Conservation (phyloP, 2,329 filamentous ascomycete genomes). For the Kalaharituber pfeilii region DNA sequence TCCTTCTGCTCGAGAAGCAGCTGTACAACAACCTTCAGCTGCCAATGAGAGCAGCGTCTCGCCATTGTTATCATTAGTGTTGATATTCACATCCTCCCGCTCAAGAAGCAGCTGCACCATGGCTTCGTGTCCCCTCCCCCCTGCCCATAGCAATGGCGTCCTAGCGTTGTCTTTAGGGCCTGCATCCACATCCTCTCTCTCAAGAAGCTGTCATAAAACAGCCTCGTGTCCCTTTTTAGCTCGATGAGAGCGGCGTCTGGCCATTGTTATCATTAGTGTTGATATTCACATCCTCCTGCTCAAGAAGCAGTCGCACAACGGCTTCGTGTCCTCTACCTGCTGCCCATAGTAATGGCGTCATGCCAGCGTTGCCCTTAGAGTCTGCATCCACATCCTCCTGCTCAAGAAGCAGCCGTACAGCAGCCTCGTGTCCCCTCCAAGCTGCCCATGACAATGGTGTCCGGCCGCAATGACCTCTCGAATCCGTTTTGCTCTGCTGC, state of each 20-base stretch:
- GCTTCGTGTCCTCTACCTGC: slow-evolving; percentile 4
- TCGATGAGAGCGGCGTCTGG: slow-evolving; percentile 12
- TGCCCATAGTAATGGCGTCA: slow-evolving; percentile 12
- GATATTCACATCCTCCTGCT: slow-evolving; percentile 6
- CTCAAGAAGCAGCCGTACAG: background rate
- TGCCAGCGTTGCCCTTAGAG: too few species aligned
- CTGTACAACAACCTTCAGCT: slow-evolving; percentile 8
- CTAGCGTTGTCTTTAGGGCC: background rate
- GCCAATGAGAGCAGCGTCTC: slow-evolving; percentile 5
- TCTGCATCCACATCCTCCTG: background rate
- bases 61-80: slow-evolving; percentile 5
- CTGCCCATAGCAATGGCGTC: slow-evolving; percentile 7
- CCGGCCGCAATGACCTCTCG: background rate
- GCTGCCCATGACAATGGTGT: background rate
- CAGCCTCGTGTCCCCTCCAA: background rate
- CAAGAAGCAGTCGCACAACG: background rate
- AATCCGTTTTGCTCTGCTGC: background rate
- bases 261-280: slow-evolving; percentile 2
- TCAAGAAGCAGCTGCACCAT: slow-evolving; percentile 1
- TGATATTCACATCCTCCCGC: slow-evolving; percentile 4
- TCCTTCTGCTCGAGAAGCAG: slow-evolving; percentile 7
- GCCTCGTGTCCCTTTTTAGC: slow-evolving; percentile 4
- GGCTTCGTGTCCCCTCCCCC: background rate
- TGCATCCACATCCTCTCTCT: background rate
- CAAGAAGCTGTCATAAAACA: slow-evolving; percentile 8